Base-by-base conservation (phyloP, 495 filamentous ascomycete genomes). In the Tuber aestivum region DNA sequence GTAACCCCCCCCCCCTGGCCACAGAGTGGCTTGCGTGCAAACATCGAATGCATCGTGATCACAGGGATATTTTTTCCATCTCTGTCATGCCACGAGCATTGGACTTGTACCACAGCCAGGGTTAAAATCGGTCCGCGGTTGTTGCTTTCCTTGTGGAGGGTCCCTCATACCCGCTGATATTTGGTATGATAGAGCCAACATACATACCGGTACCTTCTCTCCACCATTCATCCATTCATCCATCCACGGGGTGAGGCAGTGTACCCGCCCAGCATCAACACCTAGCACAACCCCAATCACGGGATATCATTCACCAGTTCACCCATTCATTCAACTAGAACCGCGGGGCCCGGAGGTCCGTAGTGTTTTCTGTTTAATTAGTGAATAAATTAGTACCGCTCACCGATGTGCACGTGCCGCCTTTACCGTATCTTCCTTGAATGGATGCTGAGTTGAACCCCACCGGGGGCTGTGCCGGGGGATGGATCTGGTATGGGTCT, bases 191-290 rank as follows among this genome's bases (percentile, higher is more conserved):
- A 2, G 48, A 56, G 23, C 23, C 48, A 56, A 56, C 23, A 56
- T 50, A 50, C n/a, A n/a, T n/a, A n/a, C n/a, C n/a, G n/a, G n/a
- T n/a, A 1, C 48, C 23, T 27, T 9, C 23, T 56, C 7, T 10
- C 48, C 9, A 8, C 45, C 8, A 27, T 48, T 74, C 48, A 69
- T 75, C 74, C 70, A 70, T 78, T 44, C 69, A 79, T 72, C 79
- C 70, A 56, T 72, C n/a, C n/a, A n/a, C n/a, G n/a, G n/a, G n/a
- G n/a, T n/a, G n/a, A n/a, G n/a, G n/a, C n/a, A n/a, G n/a, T n/a
- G n/a, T n/a, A n/a, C n/a, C n/a, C n/a, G n/a, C n/a, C n/a, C n/a
- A n/a, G n/a, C n/a, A 70, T 42, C 71, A 73, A 69, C 32, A 77
- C 69, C 35, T 70, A 35, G 35, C 72, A 70, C 69, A 77, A 27